Evolutionary conservation across 495 filamentous ascomycete species (phyloP), one percentile per base, ranked within the genome.

Genomic region (Neurospora discreta): DNA sequence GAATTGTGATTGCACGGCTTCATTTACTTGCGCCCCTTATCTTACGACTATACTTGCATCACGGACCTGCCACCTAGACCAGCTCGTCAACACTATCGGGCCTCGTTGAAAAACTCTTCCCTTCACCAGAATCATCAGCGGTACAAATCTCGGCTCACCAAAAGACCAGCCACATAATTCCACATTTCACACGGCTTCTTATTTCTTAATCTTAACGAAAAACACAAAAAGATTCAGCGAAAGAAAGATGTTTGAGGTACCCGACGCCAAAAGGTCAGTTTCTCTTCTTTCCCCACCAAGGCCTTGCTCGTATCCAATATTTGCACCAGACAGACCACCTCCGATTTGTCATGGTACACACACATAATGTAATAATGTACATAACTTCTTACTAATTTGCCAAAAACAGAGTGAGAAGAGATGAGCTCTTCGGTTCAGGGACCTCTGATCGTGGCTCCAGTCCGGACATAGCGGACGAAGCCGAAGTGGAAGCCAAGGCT

Each of bases 241-340:
- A 39, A n/a, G 52, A 39, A 76, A 42, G 60, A 88, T 88, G 85
- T 87, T 86, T 70, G 83, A 85, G 39, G 33, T 87, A 10, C 85
- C 86, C 23, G 78, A 84, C 70, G 84, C 86, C 46, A 88, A 87
- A 74, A 81, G 85, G 86, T 87, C 78, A 69, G 81, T 70, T 58
- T 44, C 33, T 5, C 2, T 36, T 52, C 20, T n/a, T 7, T 26
- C 42, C 26, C 39, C 13, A 9, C 39, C 10, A 16, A 39, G 38
- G 39, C 15, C 38, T n/a, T 68, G n/a, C 30, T 20, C 30, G 18
- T 68, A 69, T 73, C 36, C 43, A 38, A n/a, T 33, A 60, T 60
- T 15, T 60, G 52, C 52, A 65, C 13, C 26, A 33, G 26, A 33
- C 26, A 65, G 23, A 16, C 16, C 26, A 65, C 26, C 6, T 33